These are phyloP conservation scores for Phytopythium oedochilum DNA, from an alignment of 352 stramenopile genomes.

Conservation along the genomic window DNA sequence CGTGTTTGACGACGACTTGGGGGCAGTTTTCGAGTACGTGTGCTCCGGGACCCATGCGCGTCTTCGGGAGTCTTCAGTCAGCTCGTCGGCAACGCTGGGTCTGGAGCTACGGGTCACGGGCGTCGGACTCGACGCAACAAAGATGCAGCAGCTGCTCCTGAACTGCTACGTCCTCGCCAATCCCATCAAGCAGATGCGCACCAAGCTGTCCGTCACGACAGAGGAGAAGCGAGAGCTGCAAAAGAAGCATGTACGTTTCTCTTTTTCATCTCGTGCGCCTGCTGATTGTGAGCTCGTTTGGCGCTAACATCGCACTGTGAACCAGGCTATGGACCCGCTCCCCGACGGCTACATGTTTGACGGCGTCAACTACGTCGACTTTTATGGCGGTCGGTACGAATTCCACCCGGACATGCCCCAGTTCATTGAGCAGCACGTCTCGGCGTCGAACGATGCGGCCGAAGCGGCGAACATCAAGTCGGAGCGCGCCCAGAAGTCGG, in stretches of 20 bases:
- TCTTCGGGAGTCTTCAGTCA: conserved; percentile 10
- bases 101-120: conserved; percentile 52
- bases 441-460: conserved; percentile 31
- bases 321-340: conserved; percentile 56
- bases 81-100: background rate
- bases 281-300: background rate
- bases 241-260: conserved; percentile 44
- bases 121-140: conserved; percentile 25
- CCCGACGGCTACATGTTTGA: conserved; percentile 72
- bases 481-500: conserved; percentile 26
- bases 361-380: conserved; percentile 69
- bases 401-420: conserved; percentile 67
- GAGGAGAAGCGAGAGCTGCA: conserved; percentile 72
- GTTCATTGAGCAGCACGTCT: conserved; percentile 63
- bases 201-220: conserved; percentile 32
- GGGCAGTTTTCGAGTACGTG: conserved; percentile 47
- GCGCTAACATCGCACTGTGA: background rate
- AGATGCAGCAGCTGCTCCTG: conserved; percentile 49
- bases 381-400: conserved; percentile 62
- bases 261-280: no score
- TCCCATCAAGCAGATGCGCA: conserved; percentile 24
- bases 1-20: conserved; percentile 39
- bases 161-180: conserved; percentile 53
- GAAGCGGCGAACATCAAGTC: conserved; percentile 42
- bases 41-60: conserved; percentile 46